Percentiles rank a stretch among this genome's conserved stretches.
phyloP scores from a whole-genome alignment of 257 asterid genomes.

The Voacanga thouarsii region DNA sequence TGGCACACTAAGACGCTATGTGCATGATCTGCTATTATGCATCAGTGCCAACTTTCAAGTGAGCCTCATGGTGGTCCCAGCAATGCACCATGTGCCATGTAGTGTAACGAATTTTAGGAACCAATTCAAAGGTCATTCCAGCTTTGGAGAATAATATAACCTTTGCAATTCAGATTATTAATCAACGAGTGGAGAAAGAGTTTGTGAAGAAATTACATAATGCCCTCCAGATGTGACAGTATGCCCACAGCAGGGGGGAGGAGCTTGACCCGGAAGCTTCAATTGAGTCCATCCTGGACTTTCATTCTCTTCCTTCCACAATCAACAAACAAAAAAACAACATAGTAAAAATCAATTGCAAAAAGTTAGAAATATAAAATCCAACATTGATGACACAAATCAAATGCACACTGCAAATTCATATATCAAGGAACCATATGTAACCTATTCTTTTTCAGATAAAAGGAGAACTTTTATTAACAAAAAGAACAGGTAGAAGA shows the following conservation, averaged over 20 bases:
- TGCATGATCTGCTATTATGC: neutral
- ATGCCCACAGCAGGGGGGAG: constrained; percentile 96
- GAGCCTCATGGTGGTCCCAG: neutral
- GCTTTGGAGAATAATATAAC: neutral
- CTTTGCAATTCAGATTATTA: neutral
- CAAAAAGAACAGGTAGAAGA: neutral
- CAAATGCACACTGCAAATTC: neutral
- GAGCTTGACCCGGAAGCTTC: constrained; percentile 99
- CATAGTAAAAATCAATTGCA: neutral
- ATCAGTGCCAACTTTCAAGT: neutral
- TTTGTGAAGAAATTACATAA: constrained; percentile 43
- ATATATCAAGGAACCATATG: neutral
- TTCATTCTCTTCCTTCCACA: constrained; percentile 97
- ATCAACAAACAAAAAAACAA: constrained; percentile 27
- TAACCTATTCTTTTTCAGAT: neutral
- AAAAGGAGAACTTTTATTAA: neutral
- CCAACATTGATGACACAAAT: neutral
- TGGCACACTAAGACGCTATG: neutral
- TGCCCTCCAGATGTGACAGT: constrained; percentile 95
- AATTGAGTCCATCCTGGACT: constrained; percentile 97
- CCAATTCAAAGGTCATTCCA: neutral
- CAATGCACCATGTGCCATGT: neutral
- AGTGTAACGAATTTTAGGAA: neutral
- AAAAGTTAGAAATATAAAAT: neutral
- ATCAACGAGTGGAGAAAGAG: neutral